phyloP scores from a whole-genome alignment of 352 stramenopile species.

The Albugo laibachii region DNA sequence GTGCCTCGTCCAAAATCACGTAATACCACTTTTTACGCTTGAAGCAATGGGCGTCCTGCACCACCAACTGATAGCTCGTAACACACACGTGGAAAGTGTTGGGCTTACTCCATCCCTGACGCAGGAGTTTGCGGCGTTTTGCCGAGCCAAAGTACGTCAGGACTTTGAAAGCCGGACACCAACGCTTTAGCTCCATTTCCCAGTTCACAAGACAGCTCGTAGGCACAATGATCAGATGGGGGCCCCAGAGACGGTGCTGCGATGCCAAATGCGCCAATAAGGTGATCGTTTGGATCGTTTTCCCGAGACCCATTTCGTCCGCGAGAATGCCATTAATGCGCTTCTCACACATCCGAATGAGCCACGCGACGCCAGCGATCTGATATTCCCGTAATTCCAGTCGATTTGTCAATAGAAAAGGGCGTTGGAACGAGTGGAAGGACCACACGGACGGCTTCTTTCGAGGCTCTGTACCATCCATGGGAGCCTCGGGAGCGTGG shows the following conservation, averaged over 20 bases:
- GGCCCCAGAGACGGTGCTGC: constrained; percentile 86
- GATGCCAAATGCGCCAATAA: constrained; percentile 91
- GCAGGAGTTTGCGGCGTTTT: constrained; percentile 84
- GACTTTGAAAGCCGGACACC: constrained; percentile 92
- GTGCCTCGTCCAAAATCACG: constrained; percentile 96
- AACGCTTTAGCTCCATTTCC: constrained; percentile 98
- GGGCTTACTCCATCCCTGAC: constrained; percentile 90
- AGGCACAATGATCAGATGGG: constrained; percentile 96
- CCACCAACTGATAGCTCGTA: constrained; percentile 96
- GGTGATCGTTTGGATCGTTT: constrained; percentile 99
- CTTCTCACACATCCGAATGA: constrained; percentile 93
- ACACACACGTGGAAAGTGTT: constrained; percentile 96
- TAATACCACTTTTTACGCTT: constrained; percentile 99
- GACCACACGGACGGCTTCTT: neutral
- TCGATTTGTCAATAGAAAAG: constrained; percentile 45
- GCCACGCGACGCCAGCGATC: constrained; percentile 89
- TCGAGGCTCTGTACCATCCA: neutral
- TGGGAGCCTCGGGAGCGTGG: neutral
- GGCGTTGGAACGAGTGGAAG: constrained; percentile 23
- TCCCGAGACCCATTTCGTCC: constrained; percentile 92
- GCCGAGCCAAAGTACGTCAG: constrained; percentile 97
- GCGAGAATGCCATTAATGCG: constrained; percentile 97
- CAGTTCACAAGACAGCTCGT: constrained; percentile 98
- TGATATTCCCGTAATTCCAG: constrained; percentile 60
- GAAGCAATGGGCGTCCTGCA: constrained; percentile 95